These are phyloP conservation scores for Nakaseomyces sp. DNA, from an alignment of 1,139 yeast genomes.

Conservation along the genomic window DNA sequence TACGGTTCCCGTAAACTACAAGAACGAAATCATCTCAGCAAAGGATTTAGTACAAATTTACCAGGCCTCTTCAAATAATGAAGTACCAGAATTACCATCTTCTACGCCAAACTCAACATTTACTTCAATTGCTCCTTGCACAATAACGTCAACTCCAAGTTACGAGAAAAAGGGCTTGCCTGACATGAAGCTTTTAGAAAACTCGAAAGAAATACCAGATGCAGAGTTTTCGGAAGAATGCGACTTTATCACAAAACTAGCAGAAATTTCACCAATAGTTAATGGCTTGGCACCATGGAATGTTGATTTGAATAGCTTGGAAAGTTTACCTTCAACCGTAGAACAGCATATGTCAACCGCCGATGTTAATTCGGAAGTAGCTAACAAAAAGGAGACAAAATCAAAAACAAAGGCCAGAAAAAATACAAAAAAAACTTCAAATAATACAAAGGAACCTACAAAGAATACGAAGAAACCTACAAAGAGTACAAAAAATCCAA, in stretches of 20 bases:
- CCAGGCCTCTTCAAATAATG: not conserved
- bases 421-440: too few relatives aligned
- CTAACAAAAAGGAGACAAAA: too few relatives aligned
- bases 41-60: not conserved
- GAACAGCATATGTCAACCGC: not conserved
- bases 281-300: conserved; percentile 11
- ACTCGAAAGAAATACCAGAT: conserved; percentile 16
- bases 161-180: not conserved
- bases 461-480: too few relatives aligned
- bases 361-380: not conserved
- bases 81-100: not conserved
- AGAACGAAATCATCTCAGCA: not conserved
- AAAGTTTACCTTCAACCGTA: not conserved
- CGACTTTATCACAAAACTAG: not conserved
- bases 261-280: conserved; percentile 13
- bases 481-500: too few relatives aligned
- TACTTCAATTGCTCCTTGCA: not conserved
- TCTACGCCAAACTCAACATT: not conserved
- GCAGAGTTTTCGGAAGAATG: not conserved
- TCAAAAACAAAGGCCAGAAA: too few relatives aligned
- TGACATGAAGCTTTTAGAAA: not conserved
- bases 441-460: too few relatives aligned
- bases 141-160: not conserved
- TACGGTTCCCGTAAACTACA: not conserved
- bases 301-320: not conserved